Base-by-base conservation (phyloP, 148 eudicot genomes). In the Silene latifolia region DNA sequence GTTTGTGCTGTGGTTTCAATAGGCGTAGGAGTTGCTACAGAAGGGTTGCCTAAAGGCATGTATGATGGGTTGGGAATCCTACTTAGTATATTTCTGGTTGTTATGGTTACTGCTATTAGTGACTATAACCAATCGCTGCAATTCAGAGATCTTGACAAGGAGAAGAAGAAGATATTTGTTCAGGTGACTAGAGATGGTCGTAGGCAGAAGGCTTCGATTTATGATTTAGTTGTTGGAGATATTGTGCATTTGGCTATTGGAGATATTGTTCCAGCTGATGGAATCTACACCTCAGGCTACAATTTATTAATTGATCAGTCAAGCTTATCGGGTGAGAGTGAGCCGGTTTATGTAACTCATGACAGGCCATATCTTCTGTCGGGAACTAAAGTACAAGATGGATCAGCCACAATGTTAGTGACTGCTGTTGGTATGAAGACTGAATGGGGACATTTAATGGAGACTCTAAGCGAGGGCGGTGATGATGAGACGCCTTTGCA, bases 371-470 rank as follows among this genome's bases (percentile, higher is more conserved):
- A 92, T 82, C 90, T 94, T 76, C 74, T 91, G 21, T 75, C 86
- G 8, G 98, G 98, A 67, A 88, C 92, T 6, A 91, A 95, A 83
- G 97, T 95, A 58, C 96, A 89, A 87, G 97, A 95, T 80, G 99
- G 99, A 1, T 88, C 93, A 27, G 93, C 81, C 77, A 88, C 86
- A 76, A 95, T 95, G 99, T 78, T 95, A 23, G 97, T 95, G 65
- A 87, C 97, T 63, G 85, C 97, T n/a, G 99, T 95, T 72, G 99
- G 99, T 54, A 95, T 95, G 99, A 89, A 89, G 85, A 92, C 97
- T 23, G 96, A 95, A 84, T 95, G 97, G 97, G 99, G 99, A 76
- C 88, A 89, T 65, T 72, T 95, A 71, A 92, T 95, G 96, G 99
- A 87, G 83, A 95, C 99, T 69, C 82, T 95, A 9, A 87, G 80